phyloP scores from a whole-genome alignment of 139 green algal genomes.

The Microglena sp. region DNA sequence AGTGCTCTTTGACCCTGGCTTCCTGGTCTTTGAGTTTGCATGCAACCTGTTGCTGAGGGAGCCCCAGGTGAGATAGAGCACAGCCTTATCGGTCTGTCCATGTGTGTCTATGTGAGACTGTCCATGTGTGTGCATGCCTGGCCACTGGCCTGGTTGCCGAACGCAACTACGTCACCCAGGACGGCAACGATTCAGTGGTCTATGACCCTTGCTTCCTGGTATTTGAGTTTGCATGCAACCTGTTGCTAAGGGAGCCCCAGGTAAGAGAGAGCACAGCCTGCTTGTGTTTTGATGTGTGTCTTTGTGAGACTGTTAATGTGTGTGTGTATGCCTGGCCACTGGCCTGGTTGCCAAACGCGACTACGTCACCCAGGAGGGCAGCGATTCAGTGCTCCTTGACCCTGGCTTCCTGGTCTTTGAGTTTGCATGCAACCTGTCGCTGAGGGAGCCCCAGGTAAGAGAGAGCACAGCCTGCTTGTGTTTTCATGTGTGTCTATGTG shows the following conservation, averaged over 20 bases:
- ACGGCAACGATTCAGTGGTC: too few relatives aligned
- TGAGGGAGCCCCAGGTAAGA: slow-evolving; percentile 16
- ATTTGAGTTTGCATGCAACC: too few relatives aligned
- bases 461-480: too few relatives aligned
- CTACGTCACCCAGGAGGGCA: background rate
- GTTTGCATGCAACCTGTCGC: slow-evolving; percentile 15
- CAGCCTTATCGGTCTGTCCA: too few relatives aligned
- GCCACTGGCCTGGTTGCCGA: too few relatives aligned
- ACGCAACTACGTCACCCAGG: too few relatives aligned
- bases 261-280: background rate
- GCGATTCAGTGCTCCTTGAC: slow-evolving; percentile 8
- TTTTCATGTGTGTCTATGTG: too few relatives aligned
- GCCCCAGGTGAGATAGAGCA: slow-evolving; percentile 17
- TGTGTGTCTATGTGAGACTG: too few relatives aligned
- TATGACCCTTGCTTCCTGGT: too few relatives aligned
- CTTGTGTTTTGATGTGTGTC: background rate
- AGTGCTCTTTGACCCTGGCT: slow-evolving; percentile 18
- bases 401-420: slow-evolving; percentile 27
- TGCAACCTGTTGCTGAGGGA: slow-evolving; percentile 15
- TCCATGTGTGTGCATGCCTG: too few relatives aligned
- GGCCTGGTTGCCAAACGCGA: background rate
- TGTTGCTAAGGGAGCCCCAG: too few relatives aligned
- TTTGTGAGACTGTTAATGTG: background rate
- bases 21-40: slow-evolving; percentile 27
- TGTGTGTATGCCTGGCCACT: background rate